Conservation (phyloP, 2,329 filamentous ascomycete species). For the Cordyceps militaris region DNA sequence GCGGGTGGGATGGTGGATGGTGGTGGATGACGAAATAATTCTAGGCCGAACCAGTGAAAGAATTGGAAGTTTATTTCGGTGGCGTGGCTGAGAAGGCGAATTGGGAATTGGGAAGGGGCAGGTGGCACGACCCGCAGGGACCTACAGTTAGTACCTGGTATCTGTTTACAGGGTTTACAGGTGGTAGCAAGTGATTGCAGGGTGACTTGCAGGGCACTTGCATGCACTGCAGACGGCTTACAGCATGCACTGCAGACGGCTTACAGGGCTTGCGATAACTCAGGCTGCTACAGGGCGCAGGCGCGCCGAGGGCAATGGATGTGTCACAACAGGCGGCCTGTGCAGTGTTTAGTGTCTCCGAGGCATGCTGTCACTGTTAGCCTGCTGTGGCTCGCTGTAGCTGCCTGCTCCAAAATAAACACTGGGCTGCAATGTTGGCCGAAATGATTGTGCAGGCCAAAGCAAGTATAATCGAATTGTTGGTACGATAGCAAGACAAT, state of each 20-base stretch:
- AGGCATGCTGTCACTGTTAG: background rate
- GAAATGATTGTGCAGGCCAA: background rate
- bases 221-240: too few relatives aligned
- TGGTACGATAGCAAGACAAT: background rate
- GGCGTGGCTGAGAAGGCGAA: background rate
- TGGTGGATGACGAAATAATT: background rate
- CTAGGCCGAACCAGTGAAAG: background rate
- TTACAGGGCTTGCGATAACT: too few relatives aligned
- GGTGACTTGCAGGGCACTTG: too few relatives aligned
- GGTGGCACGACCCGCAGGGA: too few relatives aligned
- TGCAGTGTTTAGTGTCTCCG: too few relatives aligned
- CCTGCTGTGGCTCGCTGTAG: background rate
- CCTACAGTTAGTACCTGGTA: background rate
- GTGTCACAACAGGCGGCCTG: too few relatives aligned
- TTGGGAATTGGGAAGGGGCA: background rate
- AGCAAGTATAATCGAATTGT: background rate
- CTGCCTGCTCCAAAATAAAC: background rate
- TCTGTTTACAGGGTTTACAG: too few relatives aligned
- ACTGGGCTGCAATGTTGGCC: conserved; percentile 1
- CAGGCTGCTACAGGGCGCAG: too few relatives aligned
- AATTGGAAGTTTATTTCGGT: background rate
- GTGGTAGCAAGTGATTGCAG: too few relatives aligned
- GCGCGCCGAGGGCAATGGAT: too few relatives aligned
- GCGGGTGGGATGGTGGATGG: background rate
- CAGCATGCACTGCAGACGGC: too few relatives aligned